phyloP scores from a whole-genome alignment of 2,329 filamentous ascomycete species.

The Sporothrix curviconia region DNA sequence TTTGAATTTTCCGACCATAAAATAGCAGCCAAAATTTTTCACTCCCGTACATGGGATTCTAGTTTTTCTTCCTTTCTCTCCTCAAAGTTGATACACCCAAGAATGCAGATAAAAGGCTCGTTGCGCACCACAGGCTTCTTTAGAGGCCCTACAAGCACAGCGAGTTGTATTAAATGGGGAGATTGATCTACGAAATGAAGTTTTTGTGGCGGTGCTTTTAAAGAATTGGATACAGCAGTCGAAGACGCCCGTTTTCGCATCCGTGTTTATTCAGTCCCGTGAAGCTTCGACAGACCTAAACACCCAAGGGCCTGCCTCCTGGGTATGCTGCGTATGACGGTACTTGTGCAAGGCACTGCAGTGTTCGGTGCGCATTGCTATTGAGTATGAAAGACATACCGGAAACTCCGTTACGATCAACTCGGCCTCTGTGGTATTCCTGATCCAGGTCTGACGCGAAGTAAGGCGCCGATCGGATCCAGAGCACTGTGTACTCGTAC shows the following conservation, averaged over 20 bases:
- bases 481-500: too few relatives aligned
- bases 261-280: constrained; percentile 54
- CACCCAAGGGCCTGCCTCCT: too few relatives aligned
- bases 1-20: too few relatives aligned
- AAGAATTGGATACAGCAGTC: constrained; percentile 49
- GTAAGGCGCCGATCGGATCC: too few relatives aligned
- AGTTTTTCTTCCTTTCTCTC: constrained; percentile 25
- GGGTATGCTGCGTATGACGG: too few relatives aligned
- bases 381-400: too few relatives aligned
- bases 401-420: too few relatives aligned
- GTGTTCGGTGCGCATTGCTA: too few relatives aligned
- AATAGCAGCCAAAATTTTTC: background rate
- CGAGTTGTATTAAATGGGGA: constrained; percentile 55
- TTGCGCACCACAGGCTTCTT: constrained; percentile 30
- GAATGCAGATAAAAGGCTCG: constrained; percentile 50
- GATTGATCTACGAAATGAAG: constrained; percentile 35
- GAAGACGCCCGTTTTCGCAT: constrained; percentile 29
- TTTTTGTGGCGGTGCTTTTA: constrained; percentile 45
- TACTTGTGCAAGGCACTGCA: too few relatives aligned
- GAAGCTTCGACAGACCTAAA: constrained; percentile 48
- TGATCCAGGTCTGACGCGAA: too few relatives aligned
- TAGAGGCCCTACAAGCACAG: constrained; percentile 31
- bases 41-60: background rate
- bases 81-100: constrained; percentile 51
- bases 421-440: too few relatives aligned